Evolutionary conservation across 495 filamentous ascomycete species (phyloP).

Genomic region (Penicillium arizonense): DNA sequence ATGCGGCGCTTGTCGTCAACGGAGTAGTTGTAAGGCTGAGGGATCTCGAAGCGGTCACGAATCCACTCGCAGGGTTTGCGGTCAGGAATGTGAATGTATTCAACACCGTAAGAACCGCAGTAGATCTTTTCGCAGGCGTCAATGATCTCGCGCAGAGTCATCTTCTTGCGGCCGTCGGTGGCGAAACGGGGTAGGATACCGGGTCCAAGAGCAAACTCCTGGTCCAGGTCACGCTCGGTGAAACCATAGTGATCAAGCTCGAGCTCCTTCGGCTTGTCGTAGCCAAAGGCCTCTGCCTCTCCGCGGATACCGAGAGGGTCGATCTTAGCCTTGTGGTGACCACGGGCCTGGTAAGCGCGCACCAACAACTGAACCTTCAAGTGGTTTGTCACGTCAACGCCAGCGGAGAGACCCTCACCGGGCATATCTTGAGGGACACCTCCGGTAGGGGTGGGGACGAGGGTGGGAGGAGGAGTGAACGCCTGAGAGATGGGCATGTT

Average conservation of each 20-base stretch:
- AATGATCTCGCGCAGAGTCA: slow-evolving; percentile 95
- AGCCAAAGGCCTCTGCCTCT: slow-evolving; percentile 80
- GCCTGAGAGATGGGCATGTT: slow-evolving; percentile 96
- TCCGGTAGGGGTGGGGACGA: slow-evolving; percentile 76
- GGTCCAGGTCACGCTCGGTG: slow-evolving; percentile 89
- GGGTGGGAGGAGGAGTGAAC: slow-evolving; percentile 90
- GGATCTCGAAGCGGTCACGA: slow-evolving; percentile 88
- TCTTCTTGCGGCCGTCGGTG: slow-evolving; percentile 82
- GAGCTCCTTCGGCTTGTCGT: slow-evolving; percentile 87
- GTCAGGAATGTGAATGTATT: slow-evolving; percentile 98
- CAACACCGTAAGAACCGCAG: slow-evolving; percentile 93
- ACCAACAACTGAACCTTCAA: slow-evolving; percentile 97
- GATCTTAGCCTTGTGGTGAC: slow-evolving; percentile 96
- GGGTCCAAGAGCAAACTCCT: slow-evolving; percentile 88
- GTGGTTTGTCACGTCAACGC: slow-evolving; percentile 89
- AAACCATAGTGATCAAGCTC: slow-evolving; percentile 92
- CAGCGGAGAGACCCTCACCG: slow-evolving; percentile 65
- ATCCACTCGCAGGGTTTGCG: slow-evolving; percentile 98
- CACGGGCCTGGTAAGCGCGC: slow-evolving; percentile 95
- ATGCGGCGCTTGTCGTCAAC: slow-evolving; percentile 97
- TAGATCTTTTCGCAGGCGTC: slow-evolving; percentile 91
- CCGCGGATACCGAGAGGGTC: slow-evolving; percentile 93
- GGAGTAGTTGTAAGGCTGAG: slow-evolving; percentile 90
- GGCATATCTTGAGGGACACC: slow-evolving; percentile 76
- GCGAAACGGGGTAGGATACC: slow-evolving; percentile 95